Evolutionary conservation across 768 basidiomycete genomes (phyloP).

Genomic region (Lentinula detonsa): DNA sequence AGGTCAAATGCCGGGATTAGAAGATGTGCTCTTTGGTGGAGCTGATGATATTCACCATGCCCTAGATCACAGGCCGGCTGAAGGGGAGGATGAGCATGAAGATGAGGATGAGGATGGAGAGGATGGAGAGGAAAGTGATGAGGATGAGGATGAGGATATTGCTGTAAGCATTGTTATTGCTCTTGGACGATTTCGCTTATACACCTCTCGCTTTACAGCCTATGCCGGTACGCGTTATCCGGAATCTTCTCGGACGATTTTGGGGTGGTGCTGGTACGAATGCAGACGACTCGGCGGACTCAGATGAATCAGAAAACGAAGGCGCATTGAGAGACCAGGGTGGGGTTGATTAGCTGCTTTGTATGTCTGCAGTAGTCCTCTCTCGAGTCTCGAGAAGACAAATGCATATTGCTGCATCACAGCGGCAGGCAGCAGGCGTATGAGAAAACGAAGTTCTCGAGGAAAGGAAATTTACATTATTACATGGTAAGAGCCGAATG

Average conservation of each 20-base stretch:
- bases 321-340: constrained; percentile 11
- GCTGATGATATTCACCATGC: constrained; percentile 19
- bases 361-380: background rate
- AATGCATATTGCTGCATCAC: too few species aligned
- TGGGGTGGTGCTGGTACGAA: constrained; percentile 35
- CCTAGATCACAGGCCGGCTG: constrained; percentile 15
- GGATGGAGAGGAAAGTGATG: constrained; percentile 33
- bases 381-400: too few species aligned
- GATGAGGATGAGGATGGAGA: constrained; percentile 20
- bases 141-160: constrained; percentile 36
- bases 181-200: background rate
- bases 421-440: too few species aligned
- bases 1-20: constrained; percentile 34
- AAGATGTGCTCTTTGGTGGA: constrained; percentile 8
- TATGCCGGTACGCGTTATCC: constrained; percentile 50
- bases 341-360: constrained; percentile 13
- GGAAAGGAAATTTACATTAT: too few species aligned
- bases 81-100: constrained; percentile 14
- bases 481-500: too few species aligned
- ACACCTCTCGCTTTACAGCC: constrained; percentile 30
- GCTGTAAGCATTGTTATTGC: constrained; percentile 33
- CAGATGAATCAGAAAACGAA: constrained; percentile 29
- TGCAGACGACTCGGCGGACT: constrained; percentile 26
- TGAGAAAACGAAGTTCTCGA: too few species aligned
- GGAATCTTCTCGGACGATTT: constrained; percentile 54